Conservation (phyloP, 2,329 filamentous ascomycete species). For the Alternaria atra region DNA sequence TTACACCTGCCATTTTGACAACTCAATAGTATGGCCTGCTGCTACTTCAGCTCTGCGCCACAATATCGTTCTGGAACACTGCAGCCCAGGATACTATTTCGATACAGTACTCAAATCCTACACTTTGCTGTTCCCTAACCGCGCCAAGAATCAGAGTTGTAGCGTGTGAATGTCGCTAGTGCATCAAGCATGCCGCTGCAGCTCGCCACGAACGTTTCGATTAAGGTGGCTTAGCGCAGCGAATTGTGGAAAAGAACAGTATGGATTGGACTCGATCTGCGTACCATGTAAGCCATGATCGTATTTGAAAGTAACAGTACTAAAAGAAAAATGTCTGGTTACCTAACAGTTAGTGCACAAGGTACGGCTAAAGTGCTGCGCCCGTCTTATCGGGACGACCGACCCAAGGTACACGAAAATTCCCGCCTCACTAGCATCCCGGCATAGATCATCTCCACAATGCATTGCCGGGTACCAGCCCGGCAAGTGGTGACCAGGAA, state of each 20-base stretch:
- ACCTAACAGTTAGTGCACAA: background rate
- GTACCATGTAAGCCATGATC: background rate
- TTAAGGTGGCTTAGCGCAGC: background rate
- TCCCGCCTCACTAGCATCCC: background rate
- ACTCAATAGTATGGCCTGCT: background rate
- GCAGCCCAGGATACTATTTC: background rate
- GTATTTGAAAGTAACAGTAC: background rate
- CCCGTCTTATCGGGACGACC: background rate
- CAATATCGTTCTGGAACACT: conserved; percentile 1
- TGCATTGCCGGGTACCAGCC: background rate
- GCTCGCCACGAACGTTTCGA: background rate
- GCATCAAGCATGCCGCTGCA: background rate
- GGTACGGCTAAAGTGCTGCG: background rate
- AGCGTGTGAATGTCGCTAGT: background rate
- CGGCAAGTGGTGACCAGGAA: background rate
- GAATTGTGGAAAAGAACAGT: background rate
- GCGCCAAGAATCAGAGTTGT: background rate
- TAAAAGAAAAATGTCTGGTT: background rate
- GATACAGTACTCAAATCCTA: background rate
- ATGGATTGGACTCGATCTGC: background rate
- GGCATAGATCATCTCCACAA: background rate
- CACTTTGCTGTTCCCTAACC: background rate
- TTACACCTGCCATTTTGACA: background rate
- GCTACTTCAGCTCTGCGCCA: conserved; percentile 5
- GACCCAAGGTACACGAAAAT: background rate